These are phyloP conservation scores for Verticillium isaacii DNA, from an alignment of 2,329 filamentous ascomycete genomes.

Conservation along the genomic window DNA sequence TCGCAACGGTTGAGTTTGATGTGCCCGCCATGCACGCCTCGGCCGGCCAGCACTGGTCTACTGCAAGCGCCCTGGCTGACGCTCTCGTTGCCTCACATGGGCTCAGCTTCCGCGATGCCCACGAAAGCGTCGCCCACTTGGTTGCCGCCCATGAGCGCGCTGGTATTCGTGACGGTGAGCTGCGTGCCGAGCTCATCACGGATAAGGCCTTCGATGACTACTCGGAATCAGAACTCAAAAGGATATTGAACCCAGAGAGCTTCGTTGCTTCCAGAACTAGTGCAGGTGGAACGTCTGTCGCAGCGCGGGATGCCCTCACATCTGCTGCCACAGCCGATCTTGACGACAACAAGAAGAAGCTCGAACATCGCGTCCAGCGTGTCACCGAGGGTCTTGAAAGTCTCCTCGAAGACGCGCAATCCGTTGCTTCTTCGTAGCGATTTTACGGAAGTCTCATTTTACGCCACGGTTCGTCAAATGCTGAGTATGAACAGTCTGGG, in stretches of 20 bases:
- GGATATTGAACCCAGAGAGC: background rate
- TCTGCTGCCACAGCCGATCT: background rate
- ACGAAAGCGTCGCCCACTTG: slow-evolving; percentile 6
- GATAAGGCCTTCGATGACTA: background rate
- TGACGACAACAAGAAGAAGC: background rate
- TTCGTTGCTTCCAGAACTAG: background rate
- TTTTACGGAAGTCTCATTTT: too few relatives aligned
- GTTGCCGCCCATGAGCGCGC: slow-evolving; percentile 1
- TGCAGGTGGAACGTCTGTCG: background rate
- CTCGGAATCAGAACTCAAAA: background rate
- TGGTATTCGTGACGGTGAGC: background rate
- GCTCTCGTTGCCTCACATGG: slow-evolving; percentile 6
- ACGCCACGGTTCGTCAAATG: too few relatives aligned
- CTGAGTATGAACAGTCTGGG: too few relatives aligned
- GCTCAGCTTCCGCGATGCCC: slow-evolving; percentile 7
- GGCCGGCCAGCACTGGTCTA: slow-evolving; percentile 7
- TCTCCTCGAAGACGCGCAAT: background rate
- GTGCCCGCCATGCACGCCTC: background rate
- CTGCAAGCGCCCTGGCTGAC: slow-evolving; percentile 9
- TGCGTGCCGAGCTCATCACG: background rate
- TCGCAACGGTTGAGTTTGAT: slow-evolving; percentile 2
- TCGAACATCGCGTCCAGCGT: background rate
- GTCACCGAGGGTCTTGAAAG: background rate
- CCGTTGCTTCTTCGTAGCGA: background rate
- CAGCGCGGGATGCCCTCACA: background rate